Evolutionary conservation across 2,329 filamentous ascomycete genomes (phyloP), one percentile per base, ranked within the genome.

Genomic region (Apiospora marii): DNA sequence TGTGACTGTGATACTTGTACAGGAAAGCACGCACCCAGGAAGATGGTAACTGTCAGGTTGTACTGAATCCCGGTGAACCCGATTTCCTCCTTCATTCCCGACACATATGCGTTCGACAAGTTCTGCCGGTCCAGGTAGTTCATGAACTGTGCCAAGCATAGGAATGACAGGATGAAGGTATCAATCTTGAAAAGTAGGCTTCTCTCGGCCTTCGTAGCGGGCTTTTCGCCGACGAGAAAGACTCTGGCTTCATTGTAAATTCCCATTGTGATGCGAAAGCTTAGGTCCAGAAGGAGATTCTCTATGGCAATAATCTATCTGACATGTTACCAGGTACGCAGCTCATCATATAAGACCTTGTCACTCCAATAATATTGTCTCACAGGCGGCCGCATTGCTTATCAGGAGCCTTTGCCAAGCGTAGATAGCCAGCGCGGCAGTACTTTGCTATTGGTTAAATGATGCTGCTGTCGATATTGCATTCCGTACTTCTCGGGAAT

Each of bases 141-240:
- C 75, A 86, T 82, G 71, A 89, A 86, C 76, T 89, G 89, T 74
- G 84, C 87, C 69, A 92, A 77, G 77, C 89, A 92, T 79, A 89
- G 91, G 76, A 91, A 91, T 0, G 87, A 89, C 58, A 92, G 79
- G 75, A 91, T 91, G 81, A 91, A 91, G 76, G 91, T 91, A 77
- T 91, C 90, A 67, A 91, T 88, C 81, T 89, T 91, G 49, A 83
- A 85, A 7, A 91, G 81, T 41, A 91, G 80, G 72, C 82, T 83
- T 43, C 81, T 79, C 75, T 86, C 84, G 14, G 78, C 79, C n/a
- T 69, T 69, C 37, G 37, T 69, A 19, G 67, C 44, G 16, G 44
- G 49, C 69, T 67, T 71, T 44, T 71, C 51, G 22, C 69, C 69
- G 22, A 71, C 53, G 69, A 71, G 37, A 51, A 71, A 71, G 10